Base-by-base conservation (phyloP, 805 yeast species). In the Priceomyces carsonii region DNA sequence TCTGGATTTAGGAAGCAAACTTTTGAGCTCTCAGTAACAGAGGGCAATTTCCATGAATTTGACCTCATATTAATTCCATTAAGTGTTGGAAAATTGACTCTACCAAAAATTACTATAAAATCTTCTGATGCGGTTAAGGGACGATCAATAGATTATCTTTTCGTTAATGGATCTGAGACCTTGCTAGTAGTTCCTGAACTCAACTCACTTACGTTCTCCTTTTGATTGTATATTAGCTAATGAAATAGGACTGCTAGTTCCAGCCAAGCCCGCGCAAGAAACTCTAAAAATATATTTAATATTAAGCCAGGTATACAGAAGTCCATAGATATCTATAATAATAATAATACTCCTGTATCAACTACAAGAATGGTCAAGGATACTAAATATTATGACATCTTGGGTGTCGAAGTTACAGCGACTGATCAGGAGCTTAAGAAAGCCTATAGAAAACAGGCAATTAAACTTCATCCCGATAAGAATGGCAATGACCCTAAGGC, bases 401-500 rank as follows among this genome's bases (percentile, higher is more conserved):
- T 93, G 32, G 85, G 78, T 23, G 82, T 91, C 12, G 48, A 63
- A 17, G 72, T 81, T 14, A 75, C 75, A 8, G 97, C 97, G 13
- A 73, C 85, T 0, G 81, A 81, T 4, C 68, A 77, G 8, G 95
- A 93, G 45, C 86, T 93, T 61, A 93, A 93, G 62, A 88, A 88
- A 58, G 95, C 97, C 0, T 93, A 93, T 61, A 75, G 99, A 43
- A 85, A 85, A 57, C 80, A 80, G 59, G 98, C 98, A 6, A 84
- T 91, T 61, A 72, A 70, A 39, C 85, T 86, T 33, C 99, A 91
- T 59, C 99, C 99, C 1, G 99, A 93, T 59, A 93, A 93, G 67
- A 88, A 91, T 54, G 96, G 95, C n/a, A 81, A 85, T 51, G 95
- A 93, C 57, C 95, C 93, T 26, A 75, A 77, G 8, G 99, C 99